Evolutionary conservation across 208 protist species (phyloP), one percentile per base, ranked within the genome.

Genomic region (Histomonas meleagridis): DNA sequence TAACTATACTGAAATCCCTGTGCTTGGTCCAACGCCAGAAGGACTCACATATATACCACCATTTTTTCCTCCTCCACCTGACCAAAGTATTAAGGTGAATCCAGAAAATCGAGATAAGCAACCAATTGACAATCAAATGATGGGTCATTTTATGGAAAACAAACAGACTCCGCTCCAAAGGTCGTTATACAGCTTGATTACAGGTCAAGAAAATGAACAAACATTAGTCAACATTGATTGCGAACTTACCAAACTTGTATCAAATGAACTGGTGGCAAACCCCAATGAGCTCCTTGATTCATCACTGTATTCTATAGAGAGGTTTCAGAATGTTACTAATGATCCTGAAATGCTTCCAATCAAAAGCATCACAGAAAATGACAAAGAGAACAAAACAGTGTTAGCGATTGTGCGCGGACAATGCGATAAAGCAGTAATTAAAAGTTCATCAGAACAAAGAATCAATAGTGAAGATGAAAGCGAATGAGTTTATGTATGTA

Each of bases 321-420:
- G 76, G 21, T 38, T 55, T 0, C 9, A 46, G 14, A 9, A 16
- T 32, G 76, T 57, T 9, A 28, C 55, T 16, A n/a, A n/a, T n/a
- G 16, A 86, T 38, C 76, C 76, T 57, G 76, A 86, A 55, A 55
- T 86, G 26, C 76, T 86, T 51, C 76, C 76, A 32, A 0, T 86
- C 0, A 46, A n/a, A n/a, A n/a, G n/a, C n/a, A n/a, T n/a, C n/a
- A n/a, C n/a, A n/a, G n/a, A n/a, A n/a, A n/a, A n/a, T n/a, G n/a
- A n/a, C n/a, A n/a, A n/a, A n/a, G n/a, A n/a, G n/a, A n/a, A n/a
- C n/a, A n/a, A n/a, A n/a, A n/a, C n/a, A n/a, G n/a, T n/a, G n/a
- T n/a, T n/a, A n/a, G n/a, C n/a, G n/a, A n/a, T n/a, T n/a, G n/a
- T n/a, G n/a, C n/a, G n/a, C n/a, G n/a, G n/a, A n/a, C n/a, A n/a